These are phyloP conservation scores for Hygrocybe coccinea DNA, from an alignment of 768 basidiomycete genomes.

Conservation along the genomic window DNA sequence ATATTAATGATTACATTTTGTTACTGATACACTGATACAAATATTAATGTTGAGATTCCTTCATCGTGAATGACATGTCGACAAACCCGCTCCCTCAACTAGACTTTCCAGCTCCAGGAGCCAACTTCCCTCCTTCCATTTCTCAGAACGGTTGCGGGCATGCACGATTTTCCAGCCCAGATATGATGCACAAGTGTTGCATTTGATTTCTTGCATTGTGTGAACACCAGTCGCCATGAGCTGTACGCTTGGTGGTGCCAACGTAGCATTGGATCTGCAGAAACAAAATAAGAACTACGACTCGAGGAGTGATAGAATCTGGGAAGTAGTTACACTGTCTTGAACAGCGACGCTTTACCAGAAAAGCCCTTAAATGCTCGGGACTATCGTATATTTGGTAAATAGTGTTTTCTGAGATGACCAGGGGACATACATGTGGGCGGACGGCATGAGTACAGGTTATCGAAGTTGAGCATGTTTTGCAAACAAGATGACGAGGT, in stretches of 20 bases:
- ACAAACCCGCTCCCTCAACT: neutral
- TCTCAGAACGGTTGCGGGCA: constrained; percentile 48
- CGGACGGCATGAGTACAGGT: constrained; percentile 42
- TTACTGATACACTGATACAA: no score
- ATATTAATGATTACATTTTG: no score
- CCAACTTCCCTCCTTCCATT: constrained; percentile 58
- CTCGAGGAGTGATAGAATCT: neutral
- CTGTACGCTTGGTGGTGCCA: constrained; percentile 44
- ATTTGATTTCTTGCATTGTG: constrained; percentile 54
- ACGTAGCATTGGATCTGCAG: constrained; percentile 44
- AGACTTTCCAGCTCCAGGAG: constrained; percentile 57
- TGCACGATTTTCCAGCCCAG: constrained; percentile 63
- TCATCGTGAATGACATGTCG: neutral
- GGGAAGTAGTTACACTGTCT: constrained; percentile 41
- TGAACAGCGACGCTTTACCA: constrained; percentile 57
- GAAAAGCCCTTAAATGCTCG: constrained; percentile 51
- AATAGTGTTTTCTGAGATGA: constrained; percentile 5
- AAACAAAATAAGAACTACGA: constrained; percentile 3
- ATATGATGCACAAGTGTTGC: constrained; percentile 45
- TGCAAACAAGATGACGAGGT: constrained; percentile 43
- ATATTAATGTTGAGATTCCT: no score
- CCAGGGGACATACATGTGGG: constrained; percentile 31
- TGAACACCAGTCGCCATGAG: constrained; percentile 63
- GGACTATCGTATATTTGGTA: constrained; percentile 40
- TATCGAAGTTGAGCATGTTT: constrained; percentile 41